A percentile compares a stretch with the other conserved stretches of the same genome.
Conservation (phyloP, 163 green algal genomes). For the Chlamydomonas reinhardtii region DNA sequence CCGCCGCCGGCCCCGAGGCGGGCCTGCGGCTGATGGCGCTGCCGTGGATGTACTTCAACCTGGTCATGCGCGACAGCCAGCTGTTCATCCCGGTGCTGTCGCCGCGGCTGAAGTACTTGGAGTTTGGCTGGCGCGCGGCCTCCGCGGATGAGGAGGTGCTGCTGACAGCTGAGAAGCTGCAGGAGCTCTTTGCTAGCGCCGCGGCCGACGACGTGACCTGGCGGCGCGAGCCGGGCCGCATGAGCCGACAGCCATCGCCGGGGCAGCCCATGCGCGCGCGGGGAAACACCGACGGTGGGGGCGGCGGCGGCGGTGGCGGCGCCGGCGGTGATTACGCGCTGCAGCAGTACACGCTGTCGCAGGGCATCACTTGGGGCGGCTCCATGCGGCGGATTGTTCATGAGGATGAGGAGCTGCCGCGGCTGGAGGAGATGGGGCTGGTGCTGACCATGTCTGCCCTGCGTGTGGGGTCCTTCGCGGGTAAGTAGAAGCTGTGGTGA, state of each 20-base stretch:
- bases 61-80: constrained; percentile 77
- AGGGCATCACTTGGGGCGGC: too few species aligned
- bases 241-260: not conserved
- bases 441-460: constrained; percentile 69
- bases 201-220: not conserved
- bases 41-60: constrained; percentile 90
- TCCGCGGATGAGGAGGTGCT: not conserved
- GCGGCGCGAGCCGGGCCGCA: not conserved
- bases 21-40: constrained; percentile 33
- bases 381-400: too few species aligned
- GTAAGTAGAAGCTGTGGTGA: not conserved
- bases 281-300: too few species aligned
- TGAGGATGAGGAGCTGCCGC: constrained; percentile 21
- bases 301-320: too few species aligned
- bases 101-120: constrained; percentile 37
- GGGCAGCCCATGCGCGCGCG: not conserved
- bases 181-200: constrained; percentile 24
- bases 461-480: constrained; percentile 75
- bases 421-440: constrained; percentile 80
- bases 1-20: constrained; percentile 25
- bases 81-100: constrained; percentile 77
- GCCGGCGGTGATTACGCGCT: too few species aligned
- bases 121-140: constrained; percentile 6
- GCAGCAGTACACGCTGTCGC: too few species aligned
- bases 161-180: constrained; percentile 27